Evolutionary conservation across 495 filamentous ascomycete genomes (phyloP).

Genomic region (Massariosphaeria phaeospora): DNA sequence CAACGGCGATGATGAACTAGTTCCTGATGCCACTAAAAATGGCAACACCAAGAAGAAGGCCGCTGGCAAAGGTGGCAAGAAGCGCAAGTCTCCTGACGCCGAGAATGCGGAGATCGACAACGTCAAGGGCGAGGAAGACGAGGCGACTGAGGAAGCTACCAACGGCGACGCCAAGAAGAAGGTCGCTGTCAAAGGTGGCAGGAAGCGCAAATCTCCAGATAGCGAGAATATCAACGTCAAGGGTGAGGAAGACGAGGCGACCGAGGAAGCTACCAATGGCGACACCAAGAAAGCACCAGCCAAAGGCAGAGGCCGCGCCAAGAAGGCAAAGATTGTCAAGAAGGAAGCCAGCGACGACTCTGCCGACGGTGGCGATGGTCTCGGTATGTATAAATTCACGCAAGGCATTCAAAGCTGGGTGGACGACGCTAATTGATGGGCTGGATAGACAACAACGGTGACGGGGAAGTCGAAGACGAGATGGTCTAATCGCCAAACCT

Average conservation of each 20-base stretch:
- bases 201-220: conserved; percentile 2
- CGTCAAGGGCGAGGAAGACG: neutral
- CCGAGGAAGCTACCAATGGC: neutral
- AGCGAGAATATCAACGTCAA: neutral
- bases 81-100: neutral
- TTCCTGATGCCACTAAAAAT: too few relatives aligned
- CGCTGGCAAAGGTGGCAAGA: conserved; percentile 3
- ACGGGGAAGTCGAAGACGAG: neutral
- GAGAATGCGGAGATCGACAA: neutral
- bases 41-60: too few relatives aligned
- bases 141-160: too few relatives aligned
- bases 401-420: neutral
- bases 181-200: neutral
- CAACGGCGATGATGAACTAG: neutral
- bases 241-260: neutral
- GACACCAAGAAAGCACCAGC: neutral
- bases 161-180: too few relatives aligned
- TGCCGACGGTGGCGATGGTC: neutral
- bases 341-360: neutral
- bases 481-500: too few relatives aligned
- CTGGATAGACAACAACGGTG: neutral
- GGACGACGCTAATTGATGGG: neutral
- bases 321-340: neutral
- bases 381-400: neutral
- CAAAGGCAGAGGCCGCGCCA: conserved; percentile 5